Evolutionary conservation across 768 basidiomycete species (phyloP), one percentile per base, ranked within the genome.

Genomic region (Termitomyces sp.): DNA sequence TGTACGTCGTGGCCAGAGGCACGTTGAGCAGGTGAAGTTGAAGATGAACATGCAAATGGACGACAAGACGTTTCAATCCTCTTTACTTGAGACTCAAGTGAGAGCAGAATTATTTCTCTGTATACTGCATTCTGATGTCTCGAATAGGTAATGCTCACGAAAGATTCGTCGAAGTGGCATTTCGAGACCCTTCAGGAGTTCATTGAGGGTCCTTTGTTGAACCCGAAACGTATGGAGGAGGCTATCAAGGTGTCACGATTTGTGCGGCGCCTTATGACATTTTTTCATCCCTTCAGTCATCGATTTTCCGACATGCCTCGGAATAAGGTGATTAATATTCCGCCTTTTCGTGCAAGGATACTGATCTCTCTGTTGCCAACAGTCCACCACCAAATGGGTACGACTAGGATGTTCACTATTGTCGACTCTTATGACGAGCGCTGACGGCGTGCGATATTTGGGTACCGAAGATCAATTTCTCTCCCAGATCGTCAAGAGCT

Each of bases 1-100:
- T 2, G 82, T 95, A 33, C 84, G 91, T 32, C 82, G 94, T 46
- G 91, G 91, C 13, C 95, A 97, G 71, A 80, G 91, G 59, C 93
- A 94, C 64, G 88, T 95, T 2, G 93, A 97, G 65, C 91, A 94
- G 65, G 87, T 84, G 26, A 95, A 92, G 71, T 79, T 97, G 54
- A 93, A 94, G 69, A 82, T 90, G 68, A 90, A 88, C 59, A 86
- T 97, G 82, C 91, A 93, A 73, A 92, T 98, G 85, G 97, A 99
- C 69, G 97, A 98, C 71, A 88, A 82, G 69, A 83, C 89, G 4
- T 99, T 98, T 72, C 93, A 95, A 67, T 78, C 86, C 4, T 82
- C 80, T 40, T 76, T 99, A 50, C 78, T 95, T 22, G 94, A 97
- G 65, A 93, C 93, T 2, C 91, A 94, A 73, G 93, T 93, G 53